Evolutionary conservation across 2,329 filamentous ascomycete genomes (phyloP), one percentile per base, ranked within the genome.

Genomic region (Colletotrichum limetticola): DNA sequence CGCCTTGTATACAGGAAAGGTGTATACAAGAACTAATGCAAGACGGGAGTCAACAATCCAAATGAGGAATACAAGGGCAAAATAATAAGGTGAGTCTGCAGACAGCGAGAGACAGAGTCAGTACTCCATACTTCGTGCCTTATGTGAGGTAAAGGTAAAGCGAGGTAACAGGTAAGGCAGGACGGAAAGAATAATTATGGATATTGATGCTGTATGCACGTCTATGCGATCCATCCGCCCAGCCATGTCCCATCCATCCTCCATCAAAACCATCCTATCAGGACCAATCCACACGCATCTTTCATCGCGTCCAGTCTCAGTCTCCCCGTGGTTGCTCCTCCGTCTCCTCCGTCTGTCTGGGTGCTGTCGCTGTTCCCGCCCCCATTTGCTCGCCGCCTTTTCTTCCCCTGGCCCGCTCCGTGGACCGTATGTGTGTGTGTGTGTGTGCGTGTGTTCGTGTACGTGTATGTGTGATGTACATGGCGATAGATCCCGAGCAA

Each of bases 161-260:
- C n/a, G 49, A 57, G 32, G 57, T 61, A 68, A 26, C 53, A 63
- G 60, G 63, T 35, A 61, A 57, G 32, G 57, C 59, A 68, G 49
- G 65, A 42, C 52, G 58, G 58, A 68, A 53, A 53, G 30, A 71
- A 32, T 28, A 62, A 63, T 68, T 35, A 72, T 63, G 64, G 65
- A 68, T 62, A 53, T 67, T 56, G 68, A 60, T 62, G 68, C 56
- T 42, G 35, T 37, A 58, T 57, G 68, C 53, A 67, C 32, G 63
- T 46, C 64, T 67, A 37, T 46, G 66, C 32, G 66, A 68, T 68
- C 57, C 66, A 68, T 71, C 42, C 62, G 46, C 32, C 63, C 49
- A 68, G 35, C 37, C 46, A 61, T 35, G 12, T 32, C 12, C n/a
- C 28, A 49, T 49, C 42, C 42, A 49, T 49, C 42, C 22, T 49